Evolutionary conservation across 768 basidiomycete genomes (phyloP).

Genomic region (Myochromella boudieri): DNA sequence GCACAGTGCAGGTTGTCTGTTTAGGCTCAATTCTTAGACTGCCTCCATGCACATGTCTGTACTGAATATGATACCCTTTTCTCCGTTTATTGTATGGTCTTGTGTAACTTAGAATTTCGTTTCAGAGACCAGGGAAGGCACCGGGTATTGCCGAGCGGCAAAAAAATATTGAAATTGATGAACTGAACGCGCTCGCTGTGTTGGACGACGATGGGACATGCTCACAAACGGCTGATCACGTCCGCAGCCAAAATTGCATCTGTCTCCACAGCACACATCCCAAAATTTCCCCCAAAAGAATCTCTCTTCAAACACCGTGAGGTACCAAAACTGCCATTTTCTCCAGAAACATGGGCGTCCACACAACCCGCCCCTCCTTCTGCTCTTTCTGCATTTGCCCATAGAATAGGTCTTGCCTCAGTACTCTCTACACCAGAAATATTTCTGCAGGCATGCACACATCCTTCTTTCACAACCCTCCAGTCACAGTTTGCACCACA

Average conservation of each 20-base stretch:
- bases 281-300: constrained; percentile 63
- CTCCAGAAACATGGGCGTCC: constrained; percentile 66
- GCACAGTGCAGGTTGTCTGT: background rate
- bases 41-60: background rate
- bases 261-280: constrained; percentile 54
- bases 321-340: constrained; percentile 45
- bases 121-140: background rate
- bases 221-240: constrained; percentile 49
- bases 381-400: constrained; percentile 72
- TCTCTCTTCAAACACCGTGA: constrained; percentile 33
- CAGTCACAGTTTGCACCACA: constrained; percentile 58
- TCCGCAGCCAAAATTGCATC: constrained; percentile 31
- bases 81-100: too few relatives aligned
- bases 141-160: constrained; percentile 29
- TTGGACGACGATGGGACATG: constrained; percentile 50
- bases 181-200: background rate
- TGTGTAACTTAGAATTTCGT: background rate
- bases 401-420: constrained; percentile 69
- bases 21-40: background rate
- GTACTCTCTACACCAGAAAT: constrained; percentile 53
- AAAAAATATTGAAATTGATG: constrained; percentile 26
- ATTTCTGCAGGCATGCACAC: constrained; percentile 77
- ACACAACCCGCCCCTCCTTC: constrained; percentile 72
- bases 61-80: background rate
- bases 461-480: constrained; percentile 63